Evolutionary conservation across 371 early-diverging fungal genomes (phyloP), one percentile per base, ranked within the genome.

Genomic region (Furculomyces boomerangus): DNA sequence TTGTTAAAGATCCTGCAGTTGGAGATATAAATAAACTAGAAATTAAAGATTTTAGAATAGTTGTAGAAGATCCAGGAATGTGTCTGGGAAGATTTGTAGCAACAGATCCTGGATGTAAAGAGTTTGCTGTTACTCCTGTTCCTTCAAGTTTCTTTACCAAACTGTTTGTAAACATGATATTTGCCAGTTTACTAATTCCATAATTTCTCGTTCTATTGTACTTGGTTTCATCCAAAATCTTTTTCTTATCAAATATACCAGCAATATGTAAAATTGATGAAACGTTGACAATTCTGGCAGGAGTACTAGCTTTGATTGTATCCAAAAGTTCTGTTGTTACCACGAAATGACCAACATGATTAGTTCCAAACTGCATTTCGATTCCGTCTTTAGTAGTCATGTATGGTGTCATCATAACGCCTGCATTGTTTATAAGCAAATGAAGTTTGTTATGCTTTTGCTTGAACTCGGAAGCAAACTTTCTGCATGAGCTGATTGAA

Each of bases 281-380:
- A 0, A 81, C 54, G 24, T 67, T 69, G 43, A 81, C 68, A 45
- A 81, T 57, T 14, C 81, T 71, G 8, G 69, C 57, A 16, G 63
- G 62, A 16, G n/a, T 8, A 0, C 65, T 64, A 18, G 57, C 55
- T 52, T 76, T 72, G 57, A 86, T 63, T 16, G 70, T 10, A 45
- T 80, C 81, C 3, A 86, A 60, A n/a, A 89, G 70, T 0, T 66
- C 61, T 43, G 62, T 70, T n/a, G 82, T 82, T 50, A 84, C 68
- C 20, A 72, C 74, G 56, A 78, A 77, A 47, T 82, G 83, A 22
- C 81, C 90, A 28, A 90, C 63, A 54, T 88, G 88, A 66, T 91
- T 89, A 41, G 74, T 71, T 0, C 72, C 81, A 53, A 80, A 82
- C 67, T 86, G 87, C 44, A 68, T 58, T 66, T 89, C 87, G 29